Evolutionary conservation across 331 rosid species (phyloP).

Genomic region (Stylosanthes scabra): DNA sequence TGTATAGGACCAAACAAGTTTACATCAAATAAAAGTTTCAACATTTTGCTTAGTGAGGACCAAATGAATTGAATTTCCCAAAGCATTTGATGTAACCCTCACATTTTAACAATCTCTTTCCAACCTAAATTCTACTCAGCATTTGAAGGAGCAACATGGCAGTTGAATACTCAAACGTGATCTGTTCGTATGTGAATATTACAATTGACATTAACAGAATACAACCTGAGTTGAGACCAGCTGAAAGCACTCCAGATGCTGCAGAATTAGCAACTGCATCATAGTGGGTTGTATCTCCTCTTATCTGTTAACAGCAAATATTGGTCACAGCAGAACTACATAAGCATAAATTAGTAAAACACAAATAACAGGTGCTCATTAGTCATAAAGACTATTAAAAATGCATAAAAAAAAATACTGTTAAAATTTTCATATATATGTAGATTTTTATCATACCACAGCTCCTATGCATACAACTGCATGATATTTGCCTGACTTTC

Average conservation of each 20-base stretch:
- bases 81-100: not conserved
- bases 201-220: slow-evolving; percentile 14
- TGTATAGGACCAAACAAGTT: not conserved
- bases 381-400: slow-evolving; percentile 14
- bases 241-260: slow-evolving; percentile 96
- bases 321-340: slow-evolving; percentile 16
- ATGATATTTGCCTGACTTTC: slow-evolving; percentile 74
- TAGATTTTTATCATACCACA: slow-evolving; percentile 66
- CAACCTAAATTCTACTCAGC: slow-evolving; percentile 10
- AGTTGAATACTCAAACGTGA: slow-evolving; percentile 14
- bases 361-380: slow-evolving; percentile 7
- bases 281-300: slow-evolving; percentile 95
- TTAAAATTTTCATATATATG: slow-evolving; percentile 5
- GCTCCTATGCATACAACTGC: slow-evolving; percentile 94
- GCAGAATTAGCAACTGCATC: slow-evolving; percentile 91
- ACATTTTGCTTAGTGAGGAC: slow-evolving; percentile 16
- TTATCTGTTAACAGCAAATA: slow-evolving; percentile 55
- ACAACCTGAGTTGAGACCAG: slow-evolving; percentile 78
- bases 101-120: slow-evolving; percentile 26
- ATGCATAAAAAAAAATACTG: too few species aligned
- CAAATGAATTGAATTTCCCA: not conserved
- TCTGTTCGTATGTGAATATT: not conserved
- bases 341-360: slow-evolving; percentile 24
- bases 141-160: slow-evolving; percentile 20
- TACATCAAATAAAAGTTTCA: slow-evolving; percentile 24